A percentile compares a stretch with the other conserved stretches of the same genome.
These are phyloP conservation scores for Hypoxylon sp. DNA, from an alignment of 2,329 filamentous ascomycete genomes.

Conservation along the genomic window DNA sequence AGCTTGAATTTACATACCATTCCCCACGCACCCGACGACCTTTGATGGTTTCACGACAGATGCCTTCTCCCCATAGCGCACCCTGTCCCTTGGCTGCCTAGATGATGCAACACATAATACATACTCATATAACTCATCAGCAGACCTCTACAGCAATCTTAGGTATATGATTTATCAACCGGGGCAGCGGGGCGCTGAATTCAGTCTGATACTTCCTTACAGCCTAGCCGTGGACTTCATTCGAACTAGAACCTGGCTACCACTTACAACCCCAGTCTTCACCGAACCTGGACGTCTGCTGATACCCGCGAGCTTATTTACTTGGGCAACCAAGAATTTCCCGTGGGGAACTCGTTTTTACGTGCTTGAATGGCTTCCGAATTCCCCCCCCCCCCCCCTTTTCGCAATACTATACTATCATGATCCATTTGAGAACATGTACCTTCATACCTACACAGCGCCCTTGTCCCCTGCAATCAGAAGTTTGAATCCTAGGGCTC, in stretches of 20 bases:
- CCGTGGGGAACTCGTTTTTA: constrained; percentile 4
- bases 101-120: constrained; percentile 35
- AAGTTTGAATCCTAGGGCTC: background rate
- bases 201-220: constrained; percentile 4
- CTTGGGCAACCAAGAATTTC: background rate
- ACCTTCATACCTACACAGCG: background rate
- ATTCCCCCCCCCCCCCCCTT: background rate
- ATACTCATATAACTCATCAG: constrained; percentile 30
- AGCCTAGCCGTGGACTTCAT: background rate
- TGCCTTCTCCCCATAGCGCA: constrained; percentile 8
- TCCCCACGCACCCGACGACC: constrained; percentile 15
- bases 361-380: background rate
- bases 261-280: constrained; percentile 36
- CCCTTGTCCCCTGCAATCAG: background rate
- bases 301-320: constrained; percentile 19
- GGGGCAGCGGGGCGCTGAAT: constrained; percentile 1
- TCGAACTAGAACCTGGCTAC: constrained; percentile 5
- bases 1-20: constrained; percentile 14
- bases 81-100: constrained; percentile 11
- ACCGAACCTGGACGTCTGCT: constrained; percentile 34
- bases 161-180: constrained; percentile 18
- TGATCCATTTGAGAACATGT: background rate
- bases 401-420: background rate
- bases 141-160: constrained; percentile 24
- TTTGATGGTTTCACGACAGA: constrained; percentile 31